Evolutionary conservation across 179 eudicot genomes (phyloP).

Genomic region (Silene vulgaris): DNA sequence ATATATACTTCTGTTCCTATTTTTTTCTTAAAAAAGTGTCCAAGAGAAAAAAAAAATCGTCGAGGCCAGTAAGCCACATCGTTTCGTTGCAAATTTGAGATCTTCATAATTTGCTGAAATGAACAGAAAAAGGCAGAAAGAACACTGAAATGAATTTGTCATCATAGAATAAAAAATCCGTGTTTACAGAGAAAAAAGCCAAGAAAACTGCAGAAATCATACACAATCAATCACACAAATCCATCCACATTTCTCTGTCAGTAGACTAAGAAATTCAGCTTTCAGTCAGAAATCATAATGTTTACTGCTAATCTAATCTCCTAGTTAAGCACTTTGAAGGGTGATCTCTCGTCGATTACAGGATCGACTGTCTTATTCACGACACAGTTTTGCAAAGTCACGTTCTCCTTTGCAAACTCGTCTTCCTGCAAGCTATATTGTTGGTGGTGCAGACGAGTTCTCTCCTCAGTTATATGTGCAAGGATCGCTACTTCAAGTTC

Average conservation of each 20-base stretch:
- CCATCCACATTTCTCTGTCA: conserved; percentile 7
- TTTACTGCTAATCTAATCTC: not conserved
- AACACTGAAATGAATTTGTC: not conserved
- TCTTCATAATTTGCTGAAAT: not conserved
- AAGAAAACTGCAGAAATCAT: conserved; percentile 18
- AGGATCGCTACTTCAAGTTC: conserved; percentile 61
- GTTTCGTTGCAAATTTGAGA: not conserved
- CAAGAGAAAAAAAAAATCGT: no score
- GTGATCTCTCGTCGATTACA: conserved; percentile 30
- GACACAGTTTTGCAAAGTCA: conserved; percentile 13
- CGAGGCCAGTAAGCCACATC: no score
- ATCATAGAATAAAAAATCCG: conserved; percentile 3
- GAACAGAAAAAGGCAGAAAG: not conserved
- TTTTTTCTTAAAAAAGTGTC: not conserved
- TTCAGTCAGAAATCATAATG: conserved; percentile 7
- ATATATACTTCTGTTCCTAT: not conserved
- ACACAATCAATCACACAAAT: conserved; percentile 15
- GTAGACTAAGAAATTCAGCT: not conserved
- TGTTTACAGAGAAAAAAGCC: conserved; percentile 14
- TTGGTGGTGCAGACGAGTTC: conserved; percentile 17
- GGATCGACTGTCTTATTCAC: conserved; percentile 22
- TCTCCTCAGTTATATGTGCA: conserved; percentile 47
- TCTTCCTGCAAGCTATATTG: conserved; percentile 22
- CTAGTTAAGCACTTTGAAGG: conserved; percentile 33
- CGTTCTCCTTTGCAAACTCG: conserved; percentile 25